Conservation (phyloP, 75 land plant genomes). For the Cupressus sempervirens region DNA sequence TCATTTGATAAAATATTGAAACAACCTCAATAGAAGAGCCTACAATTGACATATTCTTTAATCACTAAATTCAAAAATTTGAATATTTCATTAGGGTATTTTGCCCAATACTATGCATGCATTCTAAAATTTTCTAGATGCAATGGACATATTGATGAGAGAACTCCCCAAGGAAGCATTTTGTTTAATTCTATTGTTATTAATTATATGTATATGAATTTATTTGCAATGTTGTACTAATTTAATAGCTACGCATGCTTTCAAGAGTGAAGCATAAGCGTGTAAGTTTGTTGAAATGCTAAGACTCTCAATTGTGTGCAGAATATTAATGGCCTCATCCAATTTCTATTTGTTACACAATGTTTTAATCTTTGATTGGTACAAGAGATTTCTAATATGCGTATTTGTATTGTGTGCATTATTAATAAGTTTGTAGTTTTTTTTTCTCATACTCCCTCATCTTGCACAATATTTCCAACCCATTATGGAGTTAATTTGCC, state of each 20-base stretch:
- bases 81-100: background rate
- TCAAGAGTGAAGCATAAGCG: background rate
- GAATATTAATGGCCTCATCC: background rate
- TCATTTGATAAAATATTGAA: background rate
- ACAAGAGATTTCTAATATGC: too few relatives aligned
- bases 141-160: conserved; percentile 10
- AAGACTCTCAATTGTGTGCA: background rate
- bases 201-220: conserved; percentile 12
- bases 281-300: background rate
- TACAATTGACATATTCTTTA: background rate
- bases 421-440: too few relatives aligned
- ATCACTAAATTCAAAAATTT: background rate
- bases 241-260: background rate
- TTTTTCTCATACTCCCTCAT: too few relatives aligned
- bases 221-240: background rate
- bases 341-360: too few relatives aligned
- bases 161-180: background rate
- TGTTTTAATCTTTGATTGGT: too few relatives aligned
- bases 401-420: too few relatives aligned
- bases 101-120: background rate
- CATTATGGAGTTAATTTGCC: too few relatives aligned
- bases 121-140: background rate
- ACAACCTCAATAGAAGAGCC: background rate
- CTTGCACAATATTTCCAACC: too few relatives aligned
- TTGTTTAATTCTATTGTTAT: background rate